Conservation (phyloP, 345 rosid species). For the Eucalyptus regnans region DNA sequence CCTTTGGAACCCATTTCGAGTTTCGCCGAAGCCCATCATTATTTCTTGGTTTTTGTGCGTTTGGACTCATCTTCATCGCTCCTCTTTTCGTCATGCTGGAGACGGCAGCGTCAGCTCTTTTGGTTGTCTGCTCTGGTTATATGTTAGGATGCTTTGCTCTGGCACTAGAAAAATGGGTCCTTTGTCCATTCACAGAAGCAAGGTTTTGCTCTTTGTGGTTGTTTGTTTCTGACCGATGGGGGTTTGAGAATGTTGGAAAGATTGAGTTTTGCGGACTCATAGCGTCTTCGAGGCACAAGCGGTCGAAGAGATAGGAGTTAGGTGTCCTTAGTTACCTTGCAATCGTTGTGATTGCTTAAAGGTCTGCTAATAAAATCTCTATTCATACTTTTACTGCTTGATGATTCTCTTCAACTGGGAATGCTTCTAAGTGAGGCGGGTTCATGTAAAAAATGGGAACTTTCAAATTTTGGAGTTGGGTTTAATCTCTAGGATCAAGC, state of each 20-base stretch:
- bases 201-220: no score
- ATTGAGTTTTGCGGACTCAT: no score
- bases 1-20: background rate
- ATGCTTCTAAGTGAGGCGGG: constrained; percentile 7
- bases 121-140: background rate
- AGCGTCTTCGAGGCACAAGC: no score
- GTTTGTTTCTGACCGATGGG: no score
- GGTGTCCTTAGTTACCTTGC: no score
- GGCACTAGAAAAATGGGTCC: background rate
- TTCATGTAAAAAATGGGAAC: constrained; percentile 4
- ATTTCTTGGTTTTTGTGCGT: background rate
- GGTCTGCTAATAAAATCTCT: no score
- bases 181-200: no score
- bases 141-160: background rate
- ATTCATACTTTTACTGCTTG: background rate
- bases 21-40: background rate
- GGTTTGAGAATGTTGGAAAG: no score
- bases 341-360: no score
- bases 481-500: no score
- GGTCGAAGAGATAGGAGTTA: no score
- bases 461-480: background rate
- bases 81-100: background rate
- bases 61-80: background rate
- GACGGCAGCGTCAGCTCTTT: background rate
- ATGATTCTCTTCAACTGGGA: constrained; percentile 15